Evolutionary conservation across 2,329 filamentous ascomycete genomes (phyloP), one percentile per base, ranked within the genome.

Genomic region (Fusarium pseudograminearum): DNA sequence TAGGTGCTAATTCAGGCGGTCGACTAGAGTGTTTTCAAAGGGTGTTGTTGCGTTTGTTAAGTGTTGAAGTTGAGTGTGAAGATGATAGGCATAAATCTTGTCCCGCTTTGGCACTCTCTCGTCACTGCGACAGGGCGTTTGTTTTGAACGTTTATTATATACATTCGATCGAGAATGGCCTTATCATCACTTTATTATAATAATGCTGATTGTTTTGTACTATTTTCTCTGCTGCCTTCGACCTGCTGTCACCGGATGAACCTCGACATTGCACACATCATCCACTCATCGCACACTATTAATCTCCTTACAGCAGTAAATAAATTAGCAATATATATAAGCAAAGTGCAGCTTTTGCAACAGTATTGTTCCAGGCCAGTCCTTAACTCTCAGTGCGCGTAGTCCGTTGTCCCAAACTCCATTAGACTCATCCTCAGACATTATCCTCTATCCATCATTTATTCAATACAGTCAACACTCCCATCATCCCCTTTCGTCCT

Each of bases 61-160:
- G 18, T 51, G 60, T 34, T 44, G 31, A 26, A 40, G 63, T 51
- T 55, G 47, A 40, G 46, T 48, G 20, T 24, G 24, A 31, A 26
- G n/a, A 50, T 47, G 41, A 47, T 65, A 31, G 36, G 61, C 31
- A 45, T 38, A 48, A 45, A 7, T 22, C 20, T 36, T 30, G 24
- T 44, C 40, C 57, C 26, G 41, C 20, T 30, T 59, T 44, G 15
- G 40, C 38, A 33, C 44, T 30, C 33, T 15, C 24, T 18, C 61
- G 12, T 24, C 60, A n/a, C 47, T 53, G 31, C 38, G 45, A 46
- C 55, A 62, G 50, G 53, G 52, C 46, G n/a, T 67, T 22, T 33
- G 4, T 30, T 41, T 40, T 15, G 4, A 16, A 24, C n/a, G 2
- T 28, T 40, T 26, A 12, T 12, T 16, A 41, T 24, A 34, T 10